These are phyloP conservation scores for Pythium chondricola DNA, from an alignment of 352 stramenopile species.

Conservation along the genomic window DNA sequence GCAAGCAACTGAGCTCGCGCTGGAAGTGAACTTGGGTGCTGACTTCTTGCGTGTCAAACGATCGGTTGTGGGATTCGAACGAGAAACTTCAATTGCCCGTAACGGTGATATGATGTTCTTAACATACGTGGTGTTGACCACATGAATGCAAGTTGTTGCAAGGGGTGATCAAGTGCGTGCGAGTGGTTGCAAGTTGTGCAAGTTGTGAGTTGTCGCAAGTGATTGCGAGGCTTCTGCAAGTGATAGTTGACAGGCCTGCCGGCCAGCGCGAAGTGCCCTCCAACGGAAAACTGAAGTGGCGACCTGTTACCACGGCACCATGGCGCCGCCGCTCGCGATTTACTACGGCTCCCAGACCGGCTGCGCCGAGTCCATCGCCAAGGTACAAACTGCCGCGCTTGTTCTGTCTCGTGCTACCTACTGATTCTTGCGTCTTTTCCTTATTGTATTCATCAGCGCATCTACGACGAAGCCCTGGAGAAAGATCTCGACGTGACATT, in stretches of 20 bases:
- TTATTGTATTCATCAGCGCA: slow-evolving; percentile 37
- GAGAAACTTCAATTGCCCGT: neutral
- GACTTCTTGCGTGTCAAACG: neutral
- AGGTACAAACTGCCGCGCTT: no score
- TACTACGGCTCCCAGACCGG: slow-evolving; percentile 89
- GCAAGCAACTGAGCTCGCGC: no score
- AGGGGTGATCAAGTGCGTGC: neutral
- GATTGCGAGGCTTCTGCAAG: neutral
- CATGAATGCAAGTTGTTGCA: neutral
- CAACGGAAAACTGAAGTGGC: no score
- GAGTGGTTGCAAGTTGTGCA: neutral
- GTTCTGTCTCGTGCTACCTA: neutral
- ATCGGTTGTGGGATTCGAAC: no score
- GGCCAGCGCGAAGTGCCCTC: no score
- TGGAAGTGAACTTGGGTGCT: neutral
- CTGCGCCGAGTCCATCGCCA: slow-evolving; percentile 78
- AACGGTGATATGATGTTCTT: neutral
- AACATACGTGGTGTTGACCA: neutral
- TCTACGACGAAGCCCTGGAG: slow-evolving; percentile 59
- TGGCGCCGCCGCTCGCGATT: slow-evolving; percentile 33
- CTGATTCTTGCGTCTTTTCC: neutral
- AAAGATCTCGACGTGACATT: slow-evolving; percentile 45
- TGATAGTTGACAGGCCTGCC: neutral
- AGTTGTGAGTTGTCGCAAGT: neutral
- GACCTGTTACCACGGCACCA: neutral